Evolutionary conservation across 2,329 filamentous ascomycete genomes (phyloP).

Genomic region (Diaporthe vexans): DNA sequence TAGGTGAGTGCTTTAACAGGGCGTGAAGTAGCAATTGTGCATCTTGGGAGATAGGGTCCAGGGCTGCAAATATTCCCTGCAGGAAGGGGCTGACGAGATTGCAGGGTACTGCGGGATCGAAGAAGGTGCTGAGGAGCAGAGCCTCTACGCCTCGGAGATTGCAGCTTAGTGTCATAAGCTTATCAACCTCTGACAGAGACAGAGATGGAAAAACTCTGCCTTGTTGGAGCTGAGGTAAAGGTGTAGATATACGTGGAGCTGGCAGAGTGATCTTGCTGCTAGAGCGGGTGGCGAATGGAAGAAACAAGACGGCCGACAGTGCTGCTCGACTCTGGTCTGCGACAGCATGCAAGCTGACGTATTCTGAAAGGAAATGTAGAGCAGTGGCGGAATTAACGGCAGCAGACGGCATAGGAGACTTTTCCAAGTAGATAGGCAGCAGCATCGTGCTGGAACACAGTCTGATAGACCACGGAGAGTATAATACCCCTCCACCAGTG

Average conservation of each 20-base stretch:
- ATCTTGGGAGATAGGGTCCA: neutral
- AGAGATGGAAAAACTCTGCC: neutral
- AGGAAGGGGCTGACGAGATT: slow-evolving; percentile 9
- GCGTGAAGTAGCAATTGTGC: neutral
- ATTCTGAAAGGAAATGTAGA: slow-evolving; percentile 7
- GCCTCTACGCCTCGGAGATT: slow-evolving; percentile 10
- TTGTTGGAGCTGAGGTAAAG: neutral
- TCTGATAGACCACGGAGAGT: slow-evolving; percentile 1
- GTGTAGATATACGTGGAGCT: neutral
- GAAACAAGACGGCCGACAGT: slow-evolving; percentile 17
- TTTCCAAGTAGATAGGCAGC: neutral
- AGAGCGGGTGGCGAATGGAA: neutral
- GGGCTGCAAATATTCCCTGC: slow-evolving; percentile 19
- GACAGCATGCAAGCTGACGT: neutral
- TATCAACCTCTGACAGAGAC: slow-evolving; percentile 3
- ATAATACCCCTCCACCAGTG: neutral
- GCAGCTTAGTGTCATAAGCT: slow-evolving; percentile 5
- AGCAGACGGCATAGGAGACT: neutral
- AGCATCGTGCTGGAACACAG: neutral
- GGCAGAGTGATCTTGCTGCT: neutral
- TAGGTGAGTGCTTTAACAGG: neutral
- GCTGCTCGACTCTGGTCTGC: slow-evolving; percentile 24
- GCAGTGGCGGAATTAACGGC: slow-evolving; percentile 7
- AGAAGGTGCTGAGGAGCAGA: slow-evolving; percentile 2
- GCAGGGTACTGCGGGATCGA: slow-evolving; percentile 2